phyloP scores from a whole-genome alignment of 176 grass and related monocot genomes.

The Phoenix dactylifera region DNA sequence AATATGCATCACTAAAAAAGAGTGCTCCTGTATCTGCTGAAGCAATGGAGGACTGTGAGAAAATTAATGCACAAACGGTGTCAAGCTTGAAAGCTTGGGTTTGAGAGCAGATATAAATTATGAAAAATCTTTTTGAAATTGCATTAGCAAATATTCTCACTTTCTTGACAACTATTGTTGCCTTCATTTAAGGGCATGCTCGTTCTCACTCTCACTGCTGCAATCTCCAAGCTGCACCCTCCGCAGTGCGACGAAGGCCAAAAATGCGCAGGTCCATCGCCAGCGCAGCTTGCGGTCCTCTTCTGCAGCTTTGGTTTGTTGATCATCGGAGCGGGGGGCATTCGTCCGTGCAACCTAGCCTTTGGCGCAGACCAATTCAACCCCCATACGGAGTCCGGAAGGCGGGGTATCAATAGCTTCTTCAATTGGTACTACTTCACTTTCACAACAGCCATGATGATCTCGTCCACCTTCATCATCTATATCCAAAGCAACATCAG shows the following conservation, averaged over 20 bases:
- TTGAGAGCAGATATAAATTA: too few relatives aligned
- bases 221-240: conserved; percentile 36
- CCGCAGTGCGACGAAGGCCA: conserved; percentile 2
- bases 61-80: too few relatives aligned
- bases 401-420: conserved; percentile 66
- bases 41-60: too few relatives aligned
- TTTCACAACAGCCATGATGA: conserved; percentile 46
- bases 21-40: too few relatives aligned
- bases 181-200: conserved; percentile 31
- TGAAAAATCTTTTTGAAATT: too few relatives aligned
- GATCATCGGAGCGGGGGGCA: conserved; percentile 54
- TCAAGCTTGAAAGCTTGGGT: too few relatives aligned
- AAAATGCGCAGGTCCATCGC: conserved; percentile 25
- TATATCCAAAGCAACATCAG: conserved; percentile 69
- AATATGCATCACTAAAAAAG: too few relatives aligned
- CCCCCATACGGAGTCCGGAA: conserved; percentile 38
- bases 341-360: conserved; percentile 66
- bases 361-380: conserved; percentile 89
- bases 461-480: conserved; percentile 56
- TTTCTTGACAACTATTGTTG: too few relatives aligned
- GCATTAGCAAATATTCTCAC: too few relatives aligned
- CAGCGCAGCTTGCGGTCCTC: conserved; percentile 32
- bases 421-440: conserved; percentile 98
- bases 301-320: conserved; percentile 35
- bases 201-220: conserved; percentile 54